Evolutionary conservation across 495 filamentous ascomycete genomes (phyloP).

Genomic region (Aspergillus egyptiacus): DNA sequence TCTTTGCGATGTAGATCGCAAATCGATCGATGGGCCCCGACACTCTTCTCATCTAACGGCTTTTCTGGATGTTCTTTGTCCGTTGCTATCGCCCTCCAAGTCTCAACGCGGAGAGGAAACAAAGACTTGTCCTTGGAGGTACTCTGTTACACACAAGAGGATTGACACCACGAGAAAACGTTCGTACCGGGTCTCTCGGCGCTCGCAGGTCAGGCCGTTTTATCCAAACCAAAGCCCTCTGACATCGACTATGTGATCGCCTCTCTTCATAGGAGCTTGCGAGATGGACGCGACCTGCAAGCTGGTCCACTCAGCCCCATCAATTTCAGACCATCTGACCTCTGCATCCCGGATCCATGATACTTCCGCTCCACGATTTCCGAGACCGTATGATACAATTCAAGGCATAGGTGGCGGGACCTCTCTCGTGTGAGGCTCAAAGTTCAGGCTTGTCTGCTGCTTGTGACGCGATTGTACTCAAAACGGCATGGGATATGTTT

Average conservation of each 20-base stretch:
- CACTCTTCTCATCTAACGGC: slow-evolving; percentile 50
- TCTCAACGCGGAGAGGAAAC: slow-evolving; percentile 61
- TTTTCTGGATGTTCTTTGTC: slow-evolving; percentile 86
- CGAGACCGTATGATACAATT: neutral
- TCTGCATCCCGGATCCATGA: neutral
- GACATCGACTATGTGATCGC: slow-evolving; percentile 31
- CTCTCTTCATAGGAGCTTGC: slow-evolving; percentile 17
- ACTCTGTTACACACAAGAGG: slow-evolving; percentile 70
- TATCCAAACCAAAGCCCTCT: slow-evolving; percentile 26
- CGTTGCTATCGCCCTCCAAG: slow-evolving; percentile 57
- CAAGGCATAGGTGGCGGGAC: slow-evolving; percentile 48
- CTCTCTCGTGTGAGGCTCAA: slow-evolving; percentile 96
- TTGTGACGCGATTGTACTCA: slow-evolving; percentile 14
- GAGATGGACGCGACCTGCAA: slow-evolving; percentile 12
- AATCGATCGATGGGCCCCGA: slow-evolving; percentile 65
- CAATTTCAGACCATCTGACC: neutral
- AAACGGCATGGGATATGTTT: slow-evolving; percentile 6
- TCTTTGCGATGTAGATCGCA: slow-evolving; percentile 49
- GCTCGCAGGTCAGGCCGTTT: too few species aligned
- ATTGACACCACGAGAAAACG: slow-evolving; percentile 1
- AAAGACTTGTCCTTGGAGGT: slow-evolving; percentile 82
- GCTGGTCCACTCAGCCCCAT: neutral
- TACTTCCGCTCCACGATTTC: neutral
- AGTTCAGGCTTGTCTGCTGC: slow-evolving; percentile 81
- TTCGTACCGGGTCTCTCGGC: slow-evolving; percentile 18